phyloP scores from a whole-genome alignment of 108 stramenopile genomes.

The Nitzschia sp. region DNA sequence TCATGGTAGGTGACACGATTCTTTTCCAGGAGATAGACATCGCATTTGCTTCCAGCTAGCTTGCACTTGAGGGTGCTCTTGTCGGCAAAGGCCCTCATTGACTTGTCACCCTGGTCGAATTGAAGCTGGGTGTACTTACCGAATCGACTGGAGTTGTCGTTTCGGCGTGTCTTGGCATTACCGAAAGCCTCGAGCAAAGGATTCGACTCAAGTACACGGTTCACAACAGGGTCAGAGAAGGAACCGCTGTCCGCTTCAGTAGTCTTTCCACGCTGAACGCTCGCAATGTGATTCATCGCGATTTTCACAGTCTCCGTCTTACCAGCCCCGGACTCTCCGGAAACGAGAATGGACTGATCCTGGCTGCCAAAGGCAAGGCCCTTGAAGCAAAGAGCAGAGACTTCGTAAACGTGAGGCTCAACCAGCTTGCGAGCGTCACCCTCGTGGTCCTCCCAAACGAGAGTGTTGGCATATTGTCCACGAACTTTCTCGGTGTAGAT shows the following conservation, averaged over 20 bases:
- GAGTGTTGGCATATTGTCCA: conserved; percentile 59
- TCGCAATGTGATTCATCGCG: conserved; percentile 90
- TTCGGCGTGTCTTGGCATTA: conserved; percentile 88
- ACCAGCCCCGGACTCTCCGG: conserved; percentile 92
- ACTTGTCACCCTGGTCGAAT: conserved; percentile 66
- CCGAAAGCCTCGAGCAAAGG: conserved; percentile 92
- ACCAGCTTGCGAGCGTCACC: conserved; percentile 43
- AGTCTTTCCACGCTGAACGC: conserved; percentile 60
- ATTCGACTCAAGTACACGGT: conserved; percentile 85
- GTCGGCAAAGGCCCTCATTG: conserved; percentile 23
- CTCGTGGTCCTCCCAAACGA: conserved; percentile 57
- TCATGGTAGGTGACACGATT: conserved; percentile 92
- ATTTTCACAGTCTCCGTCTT: conserved; percentile 96
- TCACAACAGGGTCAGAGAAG: conserved; percentile 55
- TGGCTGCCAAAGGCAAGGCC: conserved; percentile 68
- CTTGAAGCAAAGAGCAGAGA: conserved; percentile 70
- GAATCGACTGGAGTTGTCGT: conserved; percentile 87
- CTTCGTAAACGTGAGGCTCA: conserved; percentile 84
- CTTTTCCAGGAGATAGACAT: conserved; percentile 98
- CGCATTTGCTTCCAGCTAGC: conserved; percentile 74
- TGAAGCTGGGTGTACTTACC: conserved; percentile 89
- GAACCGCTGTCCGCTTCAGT: neutral
- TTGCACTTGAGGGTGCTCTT: conserved; percentile 57
- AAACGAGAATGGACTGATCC: conserved; percentile 88
- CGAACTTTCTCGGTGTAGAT: conserved; percentile 77